Base-by-base conservation (phyloP, 116 monocot species). In the Posidonia oceanica region DNA sequence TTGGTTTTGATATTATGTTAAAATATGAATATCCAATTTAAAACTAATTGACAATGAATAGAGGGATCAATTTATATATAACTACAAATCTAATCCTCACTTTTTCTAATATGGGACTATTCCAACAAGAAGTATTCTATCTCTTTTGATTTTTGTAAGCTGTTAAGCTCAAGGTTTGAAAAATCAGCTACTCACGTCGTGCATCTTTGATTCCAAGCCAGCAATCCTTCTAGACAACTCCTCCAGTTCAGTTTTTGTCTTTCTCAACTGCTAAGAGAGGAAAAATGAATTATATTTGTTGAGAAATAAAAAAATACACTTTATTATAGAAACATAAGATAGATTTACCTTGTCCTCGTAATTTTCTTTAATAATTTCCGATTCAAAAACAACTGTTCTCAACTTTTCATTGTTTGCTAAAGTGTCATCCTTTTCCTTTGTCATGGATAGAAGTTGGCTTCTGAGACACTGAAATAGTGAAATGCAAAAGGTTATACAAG, bases 151-250 rank as follows among this genome's bases (percentile, higher is more conserved):
- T 48, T 12, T 48, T 48, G 12, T 48, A 48, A 48, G 48, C 44
- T 44, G 10, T 44, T 44, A 44, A 44, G 44, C 44, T 10, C 0
- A 48, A 4, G 0, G 48, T 48, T 48, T 48, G 48, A 12, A 48
- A 48, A 48, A 12, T 48, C 1, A 18, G 17, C 5, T 5, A 74
- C 86, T 76, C 72, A 90, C 86, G 66, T 78, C 60, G 3, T 67
- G 81, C 73, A 87, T 79, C 21, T 79, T 80, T 14, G 59, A 64
- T 73, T 88, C 79, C 72, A 79, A 68, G 52, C 15, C 54, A 58
- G 74, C 78, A n/a, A 82, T 72, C 76, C 68, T 80, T 66, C 42
- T 72, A 18, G 74, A 29, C 54, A 80, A 41, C 69, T 78, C 80
- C 51, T 82, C 82, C 37, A 66, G 52, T 52, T 73, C 65, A 57